Evolutionary conservation across 164 flowering plant genomes (phyloP), one percentile per base, ranked within the genome.

Genomic region (Macadamia tetraphylla): DNA sequence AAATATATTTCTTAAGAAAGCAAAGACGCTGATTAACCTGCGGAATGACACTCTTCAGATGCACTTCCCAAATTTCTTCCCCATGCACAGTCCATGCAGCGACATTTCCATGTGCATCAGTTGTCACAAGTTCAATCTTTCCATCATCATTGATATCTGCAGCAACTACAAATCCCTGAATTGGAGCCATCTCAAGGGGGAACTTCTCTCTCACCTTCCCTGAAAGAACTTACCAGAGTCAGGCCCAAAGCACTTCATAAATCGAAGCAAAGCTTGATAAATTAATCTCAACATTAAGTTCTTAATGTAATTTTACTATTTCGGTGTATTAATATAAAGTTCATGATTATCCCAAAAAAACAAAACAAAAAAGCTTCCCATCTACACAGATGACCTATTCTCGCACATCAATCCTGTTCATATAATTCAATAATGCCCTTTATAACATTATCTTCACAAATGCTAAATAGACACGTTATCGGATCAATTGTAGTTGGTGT

Each of bases 61-160:
- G 94, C 52, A 69, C 72, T 78, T 86, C 97, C 99, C 99, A 95
- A 74, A 95, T 84, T 75, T 81, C 91, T n/a, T 74, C 77, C 66
- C 99, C 99, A 72, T 87, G 82, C 18, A 91, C 68, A 63, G 91
- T 89, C 99, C 99, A 95, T 42, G 98, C 98, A 74, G 89, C 99
- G 77, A 95, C 88, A 82, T 92, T 95, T 81, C 99, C 99, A 82
- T 95, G 98, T 15, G 81, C 74, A 83, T 95, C 99, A 69, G 96
- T 75, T 53, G 98, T 88, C 58, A 95, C 88, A 40, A 95, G 70
- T 79, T 95, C 99, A 75, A 95, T 87, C 76, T 90, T 92, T 1
- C 98, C 99, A 83, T 95, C 99, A 79, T 92, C 99, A 78, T 95
- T 95, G 59, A 95, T 89, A 83, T 95, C 99, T 46, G 96, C 97